Percentiles rank a stretch among this genome's conserved stretches.
Conservation (phyloP, 805 yeast genomes). For the Yarrowia alimentaria region DNA sequence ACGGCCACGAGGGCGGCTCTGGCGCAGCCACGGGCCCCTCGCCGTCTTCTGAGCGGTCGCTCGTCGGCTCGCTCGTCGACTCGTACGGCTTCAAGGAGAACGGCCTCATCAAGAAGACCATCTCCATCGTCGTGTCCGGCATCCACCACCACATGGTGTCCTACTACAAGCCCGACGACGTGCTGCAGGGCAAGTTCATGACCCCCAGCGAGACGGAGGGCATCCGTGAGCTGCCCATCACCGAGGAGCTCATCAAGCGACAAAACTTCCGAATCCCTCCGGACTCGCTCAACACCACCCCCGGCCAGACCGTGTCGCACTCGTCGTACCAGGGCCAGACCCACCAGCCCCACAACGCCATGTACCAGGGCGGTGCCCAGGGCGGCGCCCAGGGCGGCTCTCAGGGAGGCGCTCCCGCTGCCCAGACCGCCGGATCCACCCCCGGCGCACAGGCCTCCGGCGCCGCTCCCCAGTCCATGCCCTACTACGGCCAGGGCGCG, state of each 20-base stretch:
- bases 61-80: slow-evolving; percentile 58
- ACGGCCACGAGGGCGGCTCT: slow-evolving; percentile 21
- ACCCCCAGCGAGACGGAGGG: slow-evolving; percentile 56
- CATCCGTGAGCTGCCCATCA: slow-evolving; percentile 49
- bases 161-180: slow-evolving; percentile 77
- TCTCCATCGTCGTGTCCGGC: slow-evolving; percentile 57
- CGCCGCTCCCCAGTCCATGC: slow-evolving; percentile 30
- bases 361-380: slow-evolving; percentile 10
- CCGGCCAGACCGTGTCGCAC: slow-evolving; percentile 23
- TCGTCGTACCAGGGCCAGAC: too few relatives aligned
- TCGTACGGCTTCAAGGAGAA: slow-evolving; percentile 63
- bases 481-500: slow-evolving; percentile 27
- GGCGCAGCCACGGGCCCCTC: slow-evolving; percentile 24
- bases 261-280: slow-evolving; percentile 41
- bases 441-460: slow-evolving; percentile 20
- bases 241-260: slow-evolving; percentile 40
- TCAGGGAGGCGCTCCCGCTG: background rate
- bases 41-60: slow-evolving; percentile 42
- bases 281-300: slow-evolving; percentile 31
- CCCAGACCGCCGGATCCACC: slow-evolving; percentile 2
- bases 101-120: slow-evolving; percentile 81
- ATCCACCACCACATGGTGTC: slow-evolving; percentile 61
- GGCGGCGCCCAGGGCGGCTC: slow-evolving; percentile 3
- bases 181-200: slow-evolving; percentile 52
- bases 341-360: slow-evolving; percentile 23